Evolutionary conservation across 164 flowering plant genomes (phyloP).

Genomic region (Chimonanthus salicifolius): DNA sequence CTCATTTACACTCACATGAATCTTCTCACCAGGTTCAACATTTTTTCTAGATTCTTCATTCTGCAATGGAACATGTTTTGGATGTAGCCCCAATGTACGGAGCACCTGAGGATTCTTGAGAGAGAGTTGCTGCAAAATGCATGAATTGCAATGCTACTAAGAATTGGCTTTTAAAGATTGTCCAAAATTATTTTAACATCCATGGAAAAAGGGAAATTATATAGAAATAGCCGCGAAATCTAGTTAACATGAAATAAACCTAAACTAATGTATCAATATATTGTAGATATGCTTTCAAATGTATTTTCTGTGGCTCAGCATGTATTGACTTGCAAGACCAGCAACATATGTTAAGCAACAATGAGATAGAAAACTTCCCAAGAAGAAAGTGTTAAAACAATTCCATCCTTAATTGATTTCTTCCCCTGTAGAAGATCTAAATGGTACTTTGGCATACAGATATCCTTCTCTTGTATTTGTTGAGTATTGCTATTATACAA

Average conservation of each 20-base stretch:
- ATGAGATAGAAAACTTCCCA: too few relatives aligned
- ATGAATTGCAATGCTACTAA: neutral
- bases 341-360: too few relatives aligned
- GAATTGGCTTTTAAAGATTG: neutral
- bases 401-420: too few relatives aligned
- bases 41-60: slow-evolving; percentile 22
- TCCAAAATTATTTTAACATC: neutral
- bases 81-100: slow-evolving; percentile 50
- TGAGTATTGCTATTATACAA: too few relatives aligned
- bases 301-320: too few relatives aligned
- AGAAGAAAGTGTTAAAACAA: too few relatives aligned
- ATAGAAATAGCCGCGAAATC: neutral
- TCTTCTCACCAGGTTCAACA: slow-evolving; percentile 41
- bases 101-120: slow-evolving; percentile 52
- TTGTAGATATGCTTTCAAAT: too few relatives aligned
- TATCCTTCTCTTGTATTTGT: too few relatives aligned
- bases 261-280: neutral
- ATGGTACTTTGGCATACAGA: too few relatives aligned
- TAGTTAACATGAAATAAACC: neutral
- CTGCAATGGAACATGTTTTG: slow-evolving; percentile 15
- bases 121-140: slow-evolving; percentile 53
- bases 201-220: neutral
- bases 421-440: too few relatives aligned
- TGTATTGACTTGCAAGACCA: too few relatives aligned
- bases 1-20: slow-evolving; percentile 46